Percentiles rank a stretch among this genome's conserved stretches.
These are phyloP conservation scores for Mycosarcoma mackinlayi DNA, from an alignment of 1,284 basidiomycete species.

Conservation along the genomic window DNA sequence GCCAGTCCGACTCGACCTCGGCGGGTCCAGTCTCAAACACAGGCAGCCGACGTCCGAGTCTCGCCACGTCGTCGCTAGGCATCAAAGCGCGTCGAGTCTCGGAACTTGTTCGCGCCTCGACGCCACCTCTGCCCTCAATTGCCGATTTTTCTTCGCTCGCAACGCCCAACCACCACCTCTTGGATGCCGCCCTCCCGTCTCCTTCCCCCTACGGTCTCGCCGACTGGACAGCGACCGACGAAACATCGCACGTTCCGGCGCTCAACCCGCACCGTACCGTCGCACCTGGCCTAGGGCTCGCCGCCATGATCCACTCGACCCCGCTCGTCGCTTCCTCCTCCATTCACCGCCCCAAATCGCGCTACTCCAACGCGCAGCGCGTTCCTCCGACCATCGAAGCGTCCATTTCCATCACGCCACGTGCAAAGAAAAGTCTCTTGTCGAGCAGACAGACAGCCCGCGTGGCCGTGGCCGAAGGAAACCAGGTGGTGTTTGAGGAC, in stretches of 20 bases:
- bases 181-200: slow-evolving; percentile 32
- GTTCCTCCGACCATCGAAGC: slow-evolving; percentile 1
- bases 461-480: slow-evolving; percentile 2
- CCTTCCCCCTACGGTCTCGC: slow-evolving; percentile 33
- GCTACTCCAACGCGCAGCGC: slow-evolving; percentile 42
- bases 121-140: slow-evolving; percentile 33
- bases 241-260: slow-evolving; percentile 32
- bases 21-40: not conserved
- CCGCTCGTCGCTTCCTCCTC: slow-evolving; percentile 13
- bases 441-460: not conserved
- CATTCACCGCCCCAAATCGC: slow-evolving; percentile 7
- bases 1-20: not conserved
- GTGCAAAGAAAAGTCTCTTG: slow-evolving; percentile 6
- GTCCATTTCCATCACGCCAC: slow-evolving; percentile 2
- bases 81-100: slow-evolving; percentile 47
- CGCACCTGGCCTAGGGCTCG: not conserved
- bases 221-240: slow-evolving; percentile 42
- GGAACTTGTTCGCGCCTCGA: slow-evolving; percentile 38
- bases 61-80: slow-evolving; percentile 32
- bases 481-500: slow-evolving; percentile 16
- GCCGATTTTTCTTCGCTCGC: slow-evolving; percentile 32
- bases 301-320: slow-evolving; percentile 32
- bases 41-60: slow-evolving; percentile 19
- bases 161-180: slow-evolving; percentile 22
- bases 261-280: slow-evolving; percentile 5